phyloP scores from a whole-genome alignment of 306 rosid genomes.

The Albizia julibrissin region DNA sequence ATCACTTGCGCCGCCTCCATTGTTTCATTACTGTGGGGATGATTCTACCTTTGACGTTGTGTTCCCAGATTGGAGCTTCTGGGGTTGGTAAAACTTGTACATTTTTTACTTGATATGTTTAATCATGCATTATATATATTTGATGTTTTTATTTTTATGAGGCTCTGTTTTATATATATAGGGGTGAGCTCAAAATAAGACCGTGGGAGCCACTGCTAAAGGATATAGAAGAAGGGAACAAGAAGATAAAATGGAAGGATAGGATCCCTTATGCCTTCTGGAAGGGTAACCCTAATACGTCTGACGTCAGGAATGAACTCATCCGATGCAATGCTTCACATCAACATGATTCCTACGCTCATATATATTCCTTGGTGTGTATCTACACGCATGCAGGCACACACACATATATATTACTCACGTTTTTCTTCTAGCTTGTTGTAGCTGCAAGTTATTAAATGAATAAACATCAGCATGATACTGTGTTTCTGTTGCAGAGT shows the following conservation, averaged over 20 bases:
- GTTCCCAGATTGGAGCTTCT: slow-evolving; percentile 64
- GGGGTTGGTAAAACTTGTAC: slow-evolving; percentile 58
- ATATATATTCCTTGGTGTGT: slow-evolving; percentile 39
- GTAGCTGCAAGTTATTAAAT: too few species aligned
- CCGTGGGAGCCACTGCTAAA: slow-evolving; percentile 44
- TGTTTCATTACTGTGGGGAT: slow-evolving; percentile 53
- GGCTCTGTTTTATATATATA: not conserved
- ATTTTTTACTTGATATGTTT: not conserved
- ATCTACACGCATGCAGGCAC: too few species aligned
- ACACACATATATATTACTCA: too few species aligned
- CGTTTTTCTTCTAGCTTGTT: too few species aligned
- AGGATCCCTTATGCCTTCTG: slow-evolving; percentile 55
- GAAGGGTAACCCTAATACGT: slow-evolving; percentile 48
- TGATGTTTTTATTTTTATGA: too few species aligned
- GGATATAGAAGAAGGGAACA: slow-evolving; percentile 41
- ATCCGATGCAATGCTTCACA: slow-evolving; percentile 41
- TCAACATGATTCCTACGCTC: slow-evolving; percentile 45
- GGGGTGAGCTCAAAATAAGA: slow-evolving; percentile 48
- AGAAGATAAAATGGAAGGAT: slow-evolving; percentile 42
- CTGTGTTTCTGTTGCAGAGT: slow-evolving; percentile 21
- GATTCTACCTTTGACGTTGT: slow-evolving; percentile 42
- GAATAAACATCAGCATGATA: too few species aligned
- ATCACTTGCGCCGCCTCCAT: slow-evolving; percentile 34
- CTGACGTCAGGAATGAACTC: slow-evolving; percentile 27
- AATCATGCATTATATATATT: not conserved